Evolutionary conservation across 306 rosid genomes (phyloP).

Genomic region (Vicia faba): DNA sequence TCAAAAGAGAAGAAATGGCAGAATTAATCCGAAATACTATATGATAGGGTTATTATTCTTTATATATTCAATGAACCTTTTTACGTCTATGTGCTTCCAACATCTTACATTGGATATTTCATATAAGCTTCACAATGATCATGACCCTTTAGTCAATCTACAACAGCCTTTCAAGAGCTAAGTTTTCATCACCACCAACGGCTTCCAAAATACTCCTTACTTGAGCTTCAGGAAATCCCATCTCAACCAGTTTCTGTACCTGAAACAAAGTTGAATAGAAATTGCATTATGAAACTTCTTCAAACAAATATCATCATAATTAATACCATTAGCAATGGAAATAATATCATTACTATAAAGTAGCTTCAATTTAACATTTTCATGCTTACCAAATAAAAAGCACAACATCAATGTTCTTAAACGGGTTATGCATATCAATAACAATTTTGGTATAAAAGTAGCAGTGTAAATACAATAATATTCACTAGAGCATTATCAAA

Average conservation of each 20-base stretch:
- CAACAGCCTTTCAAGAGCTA: conserved; percentile 91
- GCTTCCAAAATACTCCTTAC: conserved; percentile 83
- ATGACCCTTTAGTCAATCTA: conserved; percentile 35
- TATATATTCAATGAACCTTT: conserved; percentile 39
- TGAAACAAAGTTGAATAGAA: conserved; percentile 40
- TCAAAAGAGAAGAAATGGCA: conserved; percentile 4
- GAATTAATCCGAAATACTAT: conserved; percentile 12
- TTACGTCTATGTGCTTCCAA: conserved; percentile 33
- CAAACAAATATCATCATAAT: not conserved
- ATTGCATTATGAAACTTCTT: not conserved
- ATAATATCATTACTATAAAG: conserved; percentile 11
- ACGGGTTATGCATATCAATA: conserved; percentile 12
- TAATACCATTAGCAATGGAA: conserved; percentile 25
- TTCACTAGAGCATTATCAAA: conserved; percentile 7
- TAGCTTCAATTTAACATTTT: conserved; percentile 17
- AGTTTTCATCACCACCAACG: conserved; percentile 92
- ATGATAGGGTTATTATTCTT: conserved; percentile 27
- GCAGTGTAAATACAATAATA: conserved; percentile 20
- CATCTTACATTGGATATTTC: conserved; percentile 22
- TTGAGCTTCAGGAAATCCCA: conserved; percentile 91
- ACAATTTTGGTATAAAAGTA: conserved; percentile 5
- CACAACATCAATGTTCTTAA: conserved; percentile 19
- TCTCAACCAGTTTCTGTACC: conserved; percentile 88
- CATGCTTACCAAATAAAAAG: conserved; percentile 2
- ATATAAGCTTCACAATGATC: conserved; percentile 30